Base-by-base conservation (phyloP, 192 early-diverging fungal species). In the Gaertneriomyces sp. region DNA sequence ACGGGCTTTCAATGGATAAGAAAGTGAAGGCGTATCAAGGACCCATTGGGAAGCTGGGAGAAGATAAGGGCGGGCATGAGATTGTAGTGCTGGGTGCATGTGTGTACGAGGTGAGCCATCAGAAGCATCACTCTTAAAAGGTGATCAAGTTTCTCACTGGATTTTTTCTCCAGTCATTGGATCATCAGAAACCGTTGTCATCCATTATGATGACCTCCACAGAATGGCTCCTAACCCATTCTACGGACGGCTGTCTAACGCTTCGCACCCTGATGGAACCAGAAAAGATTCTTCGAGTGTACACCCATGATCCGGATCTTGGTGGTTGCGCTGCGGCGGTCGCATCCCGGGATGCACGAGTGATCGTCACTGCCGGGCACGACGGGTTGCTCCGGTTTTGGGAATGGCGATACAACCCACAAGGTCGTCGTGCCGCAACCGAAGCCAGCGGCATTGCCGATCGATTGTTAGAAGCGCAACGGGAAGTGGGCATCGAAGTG, bases 211-310 rank as follows among this genome's bases (percentile, higher is more conserved):
- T 77, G 0, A 66, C 64, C 11, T 16, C 64, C 11, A 66, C 72
- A 7, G 77, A 79, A 50, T 83, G 78, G 76, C 56, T 83, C 16
- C 53, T 78, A 53, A 74, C 81, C 17, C 68, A 54, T 45, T 61
- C 70, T 7, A 54, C 72, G 5, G 79, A 85, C 53, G 83, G 83
- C 2, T 58, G 39, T 40, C 56, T 84, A 7, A 76, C 72, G 6
- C 60, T 79, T 9, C 70, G 81, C 9, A 76, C 75, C 12, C 69
- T 85, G 39, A 9, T 81, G 19, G 81, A 85, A 33, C 79, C 81
- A 16, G 81, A 79, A 45, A 80, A 79, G 44, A 33, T 63, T 20
- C 41, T 67, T 14, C 71, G 76, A 44, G 55, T 80, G 6, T 76
- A 63, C 64, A 76, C 74, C 9, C 81, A 83, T 47, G 80, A 82